phyloP scores from a whole-genome alignment of 2,329 filamentous ascomycete genomes.

The Aspergillus cejpii region DNA sequence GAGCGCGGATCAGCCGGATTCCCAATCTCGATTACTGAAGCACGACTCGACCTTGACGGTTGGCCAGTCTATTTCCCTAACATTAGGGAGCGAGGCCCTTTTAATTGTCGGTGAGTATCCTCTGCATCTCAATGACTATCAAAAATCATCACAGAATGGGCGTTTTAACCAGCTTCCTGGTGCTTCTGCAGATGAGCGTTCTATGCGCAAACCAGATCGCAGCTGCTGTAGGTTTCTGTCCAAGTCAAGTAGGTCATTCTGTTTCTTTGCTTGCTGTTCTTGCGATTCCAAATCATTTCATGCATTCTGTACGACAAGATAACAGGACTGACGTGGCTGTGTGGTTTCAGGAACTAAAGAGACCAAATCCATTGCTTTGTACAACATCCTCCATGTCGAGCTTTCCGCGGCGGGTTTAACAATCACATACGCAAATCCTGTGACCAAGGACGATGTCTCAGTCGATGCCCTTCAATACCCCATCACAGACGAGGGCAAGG shows the following conservation, averaged over 20 bases:
- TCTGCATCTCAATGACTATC: constrained; percentile 3
- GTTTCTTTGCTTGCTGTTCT: constrained; percentile 2
- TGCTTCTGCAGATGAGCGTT: constrained; percentile 46
- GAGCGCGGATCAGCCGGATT: constrained; percentile 26
- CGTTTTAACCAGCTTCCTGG: constrained; percentile 1
- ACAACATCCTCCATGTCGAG: constrained; percentile 78
- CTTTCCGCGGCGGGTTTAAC: constrained; percentile 54
- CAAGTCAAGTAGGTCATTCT: constrained; percentile 41
- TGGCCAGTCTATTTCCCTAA: constrained; percentile 54
- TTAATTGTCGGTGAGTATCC: constrained; percentile 49
- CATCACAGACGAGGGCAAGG: constrained; percentile 47
- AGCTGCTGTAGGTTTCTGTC: constrained; percentile 52
- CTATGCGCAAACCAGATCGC: constrained; percentile 43
- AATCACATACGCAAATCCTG: constrained; percentile 64
- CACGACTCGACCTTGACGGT: constrained; percentile 47
- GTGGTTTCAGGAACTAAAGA: constrained; percentile 39
- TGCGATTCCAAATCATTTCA: not conserved
- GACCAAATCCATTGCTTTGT: constrained; percentile 62
- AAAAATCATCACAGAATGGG: not conserved
- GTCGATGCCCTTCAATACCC: constrained; percentile 57
- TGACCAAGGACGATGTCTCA: constrained; percentile 54
- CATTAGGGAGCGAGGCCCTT: constrained; percentile 54
- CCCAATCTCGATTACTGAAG: constrained; percentile 27
- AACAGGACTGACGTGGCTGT: constrained; percentile 6
- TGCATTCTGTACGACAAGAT: not conserved